Evolutionary conservation across 192 early-diverging fungal species (phyloP).

Genomic region (Coemansia umbellata): DNA sequence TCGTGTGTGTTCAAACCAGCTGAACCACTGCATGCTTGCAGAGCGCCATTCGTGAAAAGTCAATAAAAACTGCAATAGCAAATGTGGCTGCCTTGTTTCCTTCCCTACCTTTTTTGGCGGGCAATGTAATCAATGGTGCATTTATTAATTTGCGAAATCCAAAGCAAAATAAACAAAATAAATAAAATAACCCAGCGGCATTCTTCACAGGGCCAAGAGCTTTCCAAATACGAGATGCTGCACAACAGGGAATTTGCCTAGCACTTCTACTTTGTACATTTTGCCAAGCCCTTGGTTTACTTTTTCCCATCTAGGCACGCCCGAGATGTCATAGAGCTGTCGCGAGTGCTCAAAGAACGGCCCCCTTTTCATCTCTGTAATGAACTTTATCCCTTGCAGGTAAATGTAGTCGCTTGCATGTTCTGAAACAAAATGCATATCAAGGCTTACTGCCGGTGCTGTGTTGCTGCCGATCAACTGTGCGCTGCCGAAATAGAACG

Average conservation of each 20-base stretch:
- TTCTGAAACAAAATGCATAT: conserved; percentile 56
- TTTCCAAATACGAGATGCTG: conserved; percentile 75
- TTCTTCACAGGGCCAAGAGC: conserved; percentile 39
- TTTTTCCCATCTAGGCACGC: conserved; percentile 67
- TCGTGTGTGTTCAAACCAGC: too few species aligned
- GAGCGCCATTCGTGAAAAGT: too few species aligned
- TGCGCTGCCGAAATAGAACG: conserved; percentile 89
- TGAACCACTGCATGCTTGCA: too few species aligned
- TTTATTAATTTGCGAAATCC: too few species aligned
- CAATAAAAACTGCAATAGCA: too few species aligned
- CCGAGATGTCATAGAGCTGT: conserved; percentile 74
- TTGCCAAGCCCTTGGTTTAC: conserved; percentile 72
- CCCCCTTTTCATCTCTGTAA: conserved; percentile 63
- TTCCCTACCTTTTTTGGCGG: too few species aligned
- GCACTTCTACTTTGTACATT: conserved; percentile 72
- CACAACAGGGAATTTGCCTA: conserved; percentile 74
- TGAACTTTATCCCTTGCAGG: conserved; percentile 77
- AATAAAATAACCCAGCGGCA: too few species aligned
- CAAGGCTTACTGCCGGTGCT: conserved; percentile 70
- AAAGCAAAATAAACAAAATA: too few species aligned
- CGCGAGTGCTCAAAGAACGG: conserved; percentile 77
- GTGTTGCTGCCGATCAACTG: conserved; percentile 73
- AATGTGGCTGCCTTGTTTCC: too few species aligned
- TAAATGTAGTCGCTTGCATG: conserved; percentile 79
- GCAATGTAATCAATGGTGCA: too few species aligned